Evolutionary conservation across 768 basidiomycete species (phyloP), one percentile per base, ranked within the genome.

Genomic region (Agrocybe praecox): DNA sequence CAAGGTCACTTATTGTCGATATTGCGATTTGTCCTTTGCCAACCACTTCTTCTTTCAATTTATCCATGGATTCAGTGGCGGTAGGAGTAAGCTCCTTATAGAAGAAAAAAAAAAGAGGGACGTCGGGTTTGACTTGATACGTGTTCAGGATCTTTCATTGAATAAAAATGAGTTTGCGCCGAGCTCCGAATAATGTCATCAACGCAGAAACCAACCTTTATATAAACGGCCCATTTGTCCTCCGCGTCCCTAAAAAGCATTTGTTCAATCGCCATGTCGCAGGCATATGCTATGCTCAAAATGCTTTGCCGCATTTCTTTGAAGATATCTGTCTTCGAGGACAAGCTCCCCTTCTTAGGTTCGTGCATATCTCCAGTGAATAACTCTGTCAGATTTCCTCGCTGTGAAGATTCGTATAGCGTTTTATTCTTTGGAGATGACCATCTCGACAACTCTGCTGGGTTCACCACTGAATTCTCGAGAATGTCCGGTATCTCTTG

Each of bases 281-380:
- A 64, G 6, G 62, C 52, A 18, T 36, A 60, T 10, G 66, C 68
- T n/a, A 74, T 54, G 6, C 56, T 58, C 29, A 71, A 53, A 23
- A 71, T 32, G 29, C 61, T 65, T 51, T 71, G 66, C 22, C 71
- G 66, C 52, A 73, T 58, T 52, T 73, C 70, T 54, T 57, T 63
- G 58, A 73, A 72, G 0, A 69, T 72, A 19, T 75, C 65, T 40
- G 68, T 62, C 54, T 66, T 59, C 8, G 60, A 49, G 5, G 65
- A 55, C 24, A 57, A 59, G n/a, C 49, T 18, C 1, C 61, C 60
- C 36, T 65, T 50, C 57, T 65, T 46, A 24, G 48, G 26, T 53
- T 62, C 24, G 45, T 34, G 36, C 58, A 58, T 42, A 53, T 54
- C 55, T 29, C 57, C 53, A 18, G 22, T 61, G n/a, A 59, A 60